phyloP scores from a whole-genome alignment of 495 filamentous ascomycete genomes.

The Hyaloscypha variabilis region DNA sequence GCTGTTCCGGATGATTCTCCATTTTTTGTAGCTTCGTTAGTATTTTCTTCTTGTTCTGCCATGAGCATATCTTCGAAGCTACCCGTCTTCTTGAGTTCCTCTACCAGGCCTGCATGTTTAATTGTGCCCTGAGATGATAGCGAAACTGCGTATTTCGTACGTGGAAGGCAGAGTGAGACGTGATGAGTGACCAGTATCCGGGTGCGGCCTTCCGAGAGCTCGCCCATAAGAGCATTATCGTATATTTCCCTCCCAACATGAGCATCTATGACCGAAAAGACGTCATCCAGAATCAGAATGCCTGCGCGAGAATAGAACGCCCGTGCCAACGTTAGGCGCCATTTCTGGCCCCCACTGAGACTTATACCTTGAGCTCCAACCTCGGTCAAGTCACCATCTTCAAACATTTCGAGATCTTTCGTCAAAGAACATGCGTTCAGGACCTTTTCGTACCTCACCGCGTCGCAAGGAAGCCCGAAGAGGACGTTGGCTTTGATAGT shows the following conservation, averaged over 20 bases:
- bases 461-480: slow-evolving; percentile 40
- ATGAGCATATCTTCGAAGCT: too few relatives aligned
- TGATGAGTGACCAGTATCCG: slow-evolving; percentile 3
- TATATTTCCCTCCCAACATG: slow-evolving; percentile 20
- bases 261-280: slow-evolving; percentile 37
- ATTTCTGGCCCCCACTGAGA: slow-evolving; percentile 64
- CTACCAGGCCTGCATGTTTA: too few relatives aligned
- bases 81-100: too few relatives aligned
- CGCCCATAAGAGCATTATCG: background rate
- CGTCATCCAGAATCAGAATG: slow-evolving; percentile 37
- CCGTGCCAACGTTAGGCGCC: slow-evolving; percentile 43
- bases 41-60: too few relatives aligned
- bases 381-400: slow-evolving; percentile 54
- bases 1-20: too few relatives aligned
- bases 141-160: too few relatives aligned
- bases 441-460: slow-evolving; percentile 56
- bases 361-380: slow-evolving; percentile 63
- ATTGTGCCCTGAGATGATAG: too few relatives aligned
- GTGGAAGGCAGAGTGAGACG: too few relatives aligned
- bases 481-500: slow-evolving; percentile 61
- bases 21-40: too few relatives aligned
- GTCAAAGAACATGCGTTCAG: slow-evolving; percentile 56
- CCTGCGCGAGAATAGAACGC: slow-evolving; percentile 32
- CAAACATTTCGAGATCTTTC: slow-evolving; percentile 55
- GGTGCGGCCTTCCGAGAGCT: slow-evolving; percentile 3